Base-by-base conservation (phyloP, 2,329 filamentous ascomycete species). In the Teratosphaeria destructans region DNA sequence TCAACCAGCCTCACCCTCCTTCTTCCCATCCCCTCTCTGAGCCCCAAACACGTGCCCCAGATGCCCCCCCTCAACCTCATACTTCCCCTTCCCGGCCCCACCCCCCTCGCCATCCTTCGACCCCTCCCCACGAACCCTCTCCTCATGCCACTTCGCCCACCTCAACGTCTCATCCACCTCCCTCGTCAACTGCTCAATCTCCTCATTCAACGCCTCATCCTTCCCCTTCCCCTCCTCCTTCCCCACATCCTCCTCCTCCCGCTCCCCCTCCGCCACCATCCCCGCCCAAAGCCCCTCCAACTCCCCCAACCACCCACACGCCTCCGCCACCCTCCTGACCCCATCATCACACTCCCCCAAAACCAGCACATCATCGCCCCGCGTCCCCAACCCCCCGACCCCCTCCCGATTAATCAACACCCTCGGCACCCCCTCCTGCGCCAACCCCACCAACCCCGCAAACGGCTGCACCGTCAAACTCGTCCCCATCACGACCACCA, bases 401-500 rank as follows among this genome's bases (percentile, higher is more conserved):
- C 77, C 78, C 72, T 96, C 89, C 75, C 87, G 81, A 72, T 99
- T 99, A 73, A 99, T 89, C 23, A 99, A 79, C 2, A 99, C 76
- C 10, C 94, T 82, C 0, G 93, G 94, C 3, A 82, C 82, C 0
- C 78, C 79, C 1, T 85, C 79, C 2, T 72, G 68, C 26, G 85
- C 85, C 65, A 87, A 76, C 14, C 81, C 76, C 0, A 93, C 92
- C 56, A 97, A 77, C 54, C 85, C 85, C 1, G 93, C 90, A 72
- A 99, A 99, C 0, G 94, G 94, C 63, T 92, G 89, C 1, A 97
- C 93, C 0, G 80, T 84, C 61, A 97, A 75, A 68, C 90, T 96
- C 0, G 93, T 96, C 1, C 94, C 94, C 78, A 96, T 86, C 26
- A 96, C 81, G 57, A 97, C 87, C 52, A 87, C 82, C 2, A 96